Conservation (phyloP, 2,329 filamentous ascomycete genomes). For the Ceratocystis eucalypticola region DNA sequence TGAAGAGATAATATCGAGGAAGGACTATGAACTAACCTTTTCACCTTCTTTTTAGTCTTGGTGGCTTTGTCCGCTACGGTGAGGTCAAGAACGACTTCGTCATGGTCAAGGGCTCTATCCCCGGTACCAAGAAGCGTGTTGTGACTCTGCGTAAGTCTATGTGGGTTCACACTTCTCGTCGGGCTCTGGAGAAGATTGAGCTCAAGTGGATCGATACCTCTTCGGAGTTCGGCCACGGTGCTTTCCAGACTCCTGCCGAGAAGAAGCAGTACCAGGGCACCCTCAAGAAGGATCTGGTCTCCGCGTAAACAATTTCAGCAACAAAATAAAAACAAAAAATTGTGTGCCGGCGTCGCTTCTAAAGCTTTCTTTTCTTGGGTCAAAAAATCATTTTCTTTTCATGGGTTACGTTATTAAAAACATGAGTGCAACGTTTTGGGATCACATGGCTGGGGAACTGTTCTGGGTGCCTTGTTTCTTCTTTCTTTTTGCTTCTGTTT, state of each 20-base stretch:
- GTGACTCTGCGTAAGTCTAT: constrained; percentile 98
- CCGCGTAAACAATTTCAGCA: constrained; percentile 29
- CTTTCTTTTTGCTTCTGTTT: neutral
- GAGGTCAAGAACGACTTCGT: constrained; percentile 99
- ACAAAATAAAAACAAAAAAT: constrained; percentile 19
- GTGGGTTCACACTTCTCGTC: constrained; percentile 91
- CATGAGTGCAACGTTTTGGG: constrained; percentile 2
- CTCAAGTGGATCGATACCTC: constrained; percentile 99
- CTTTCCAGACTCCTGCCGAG: constrained; percentile 96
- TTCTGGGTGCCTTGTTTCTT: constrained; percentile 14
- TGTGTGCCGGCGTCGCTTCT: constrained; percentile 16
- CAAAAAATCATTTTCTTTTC: constrained; percentile 5
- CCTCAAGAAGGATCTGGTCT: constrained; percentile 88
- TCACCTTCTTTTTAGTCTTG: constrained; percentile 48
- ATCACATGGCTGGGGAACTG: constrained; percentile 5
- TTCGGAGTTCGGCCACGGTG: constrained; percentile 99
- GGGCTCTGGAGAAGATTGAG: constrained; percentile 95
- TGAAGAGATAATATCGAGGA: no score
- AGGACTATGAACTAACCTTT: constrained; percentile 25
- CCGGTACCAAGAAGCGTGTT: constrained; percentile 98
- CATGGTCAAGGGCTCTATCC: constrained; percentile 93
- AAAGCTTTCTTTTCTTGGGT: constrained; percentile 5
- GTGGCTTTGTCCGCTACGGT: constrained; percentile 98
- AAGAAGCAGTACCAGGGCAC: constrained; percentile 96
- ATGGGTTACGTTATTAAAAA: constrained; percentile 14